These are phyloP conservation scores for Mucor indicus DNA, from an alignment of 371 early-diverging fungal genomes.

Conservation along the genomic window DNA sequence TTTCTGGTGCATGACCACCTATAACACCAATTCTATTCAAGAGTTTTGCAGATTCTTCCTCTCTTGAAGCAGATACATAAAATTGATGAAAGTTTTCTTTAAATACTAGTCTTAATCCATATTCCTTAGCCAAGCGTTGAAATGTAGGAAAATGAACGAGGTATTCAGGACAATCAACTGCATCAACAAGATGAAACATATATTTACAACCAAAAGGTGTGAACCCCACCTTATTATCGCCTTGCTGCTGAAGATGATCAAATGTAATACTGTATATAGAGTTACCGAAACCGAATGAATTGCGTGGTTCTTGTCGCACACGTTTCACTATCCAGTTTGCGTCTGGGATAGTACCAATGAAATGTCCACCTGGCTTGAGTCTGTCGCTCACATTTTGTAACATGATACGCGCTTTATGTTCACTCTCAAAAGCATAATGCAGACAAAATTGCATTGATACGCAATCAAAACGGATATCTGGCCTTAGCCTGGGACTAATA, in stretches of 20 bases:
- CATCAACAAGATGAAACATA: slow-evolving; percentile 93
- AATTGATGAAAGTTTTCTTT: slow-evolving; percentile 82
- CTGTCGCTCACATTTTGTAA: slow-evolving; percentile 80
- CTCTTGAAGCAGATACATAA: slow-evolving; percentile 59
- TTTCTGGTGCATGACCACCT: slow-evolving; percentile 52
- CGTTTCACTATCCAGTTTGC: slow-evolving; percentile 82
- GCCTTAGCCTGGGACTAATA: slow-evolving; percentile 53
- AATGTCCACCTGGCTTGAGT: slow-evolving; percentile 81
- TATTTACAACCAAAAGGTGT: slow-evolving; percentile 85
- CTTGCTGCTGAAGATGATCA: slow-evolving; percentile 55
- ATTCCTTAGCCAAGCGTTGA: slow-evolving; percentile 78
- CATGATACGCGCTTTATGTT: slow-evolving; percentile 76
- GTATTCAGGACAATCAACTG: slow-evolving; percentile 98
- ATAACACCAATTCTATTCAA: slow-evolving; percentile 85
- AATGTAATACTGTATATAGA: slow-evolving; percentile 81
- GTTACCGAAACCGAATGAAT: slow-evolving; percentile 73
- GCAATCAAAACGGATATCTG: slow-evolving; percentile 70
- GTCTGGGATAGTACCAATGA: slow-evolving; percentile 96
- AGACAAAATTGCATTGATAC: slow-evolving; percentile 96
- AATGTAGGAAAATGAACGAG: slow-evolving; percentile 86
- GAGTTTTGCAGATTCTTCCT: slow-evolving; percentile 51
- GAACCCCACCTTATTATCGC: slow-evolving; percentile 32
- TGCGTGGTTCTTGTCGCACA: slow-evolving; percentile 26
- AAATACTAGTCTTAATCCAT: slow-evolving; percentile 71
- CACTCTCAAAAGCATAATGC: slow-evolving; percentile 96